These are phyloP conservation scores for Rhodotorula sp. DNA, from an alignment of 1,284 basidiomycete species.

Conservation along the genomic window DNA sequence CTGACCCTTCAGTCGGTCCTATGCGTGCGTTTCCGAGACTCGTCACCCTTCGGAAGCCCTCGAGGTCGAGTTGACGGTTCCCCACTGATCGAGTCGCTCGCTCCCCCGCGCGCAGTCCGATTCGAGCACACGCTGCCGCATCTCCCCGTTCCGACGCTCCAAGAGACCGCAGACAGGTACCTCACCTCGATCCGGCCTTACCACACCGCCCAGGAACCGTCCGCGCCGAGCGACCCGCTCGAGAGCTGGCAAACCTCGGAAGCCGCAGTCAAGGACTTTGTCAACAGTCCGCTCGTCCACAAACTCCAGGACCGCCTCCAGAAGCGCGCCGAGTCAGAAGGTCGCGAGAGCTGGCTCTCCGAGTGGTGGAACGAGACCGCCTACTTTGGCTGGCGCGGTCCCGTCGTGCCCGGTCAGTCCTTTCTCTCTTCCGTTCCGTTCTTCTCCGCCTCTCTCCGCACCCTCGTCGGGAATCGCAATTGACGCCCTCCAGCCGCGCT, in stretches of 20 bases:
- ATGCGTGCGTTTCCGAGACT: conserved; percentile 12
- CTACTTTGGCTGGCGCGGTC: conserved; percentile 58
- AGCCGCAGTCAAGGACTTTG: conserved; percentile 66
- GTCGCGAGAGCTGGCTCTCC: conserved; percentile 75
- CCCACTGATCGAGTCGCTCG: conserved; percentile 1
- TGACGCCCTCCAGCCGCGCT: background rate
- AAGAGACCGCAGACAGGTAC: conserved; percentile 80
- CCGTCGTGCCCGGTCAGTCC: conserved; percentile 48
- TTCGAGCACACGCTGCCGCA: conserved; percentile 68
- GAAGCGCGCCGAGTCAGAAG: conserved; percentile 58
- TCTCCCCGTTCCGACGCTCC: conserved; percentile 78
- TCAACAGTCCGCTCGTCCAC: conserved; percentile 65
- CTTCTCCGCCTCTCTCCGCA: no score
- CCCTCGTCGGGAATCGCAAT: no score
- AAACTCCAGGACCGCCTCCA: conserved; percentile 80
- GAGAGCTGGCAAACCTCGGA: conserved; percentile 38
- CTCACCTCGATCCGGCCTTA: conserved; percentile 77
- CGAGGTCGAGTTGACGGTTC: background rate
- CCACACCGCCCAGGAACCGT: conserved; percentile 60
- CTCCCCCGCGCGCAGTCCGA: conserved; percentile 24
- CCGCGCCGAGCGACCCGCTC: conserved; percentile 37
- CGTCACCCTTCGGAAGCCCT: background rate
- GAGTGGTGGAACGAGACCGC: conserved; percentile 99
- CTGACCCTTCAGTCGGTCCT: conserved; percentile 15
- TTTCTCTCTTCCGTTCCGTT: background rate